These are phyloP conservation scores for Pythium grandisporangium DNA, from an alignment of 352 stramenopile genomes.

Conservation along the genomic window DNA sequence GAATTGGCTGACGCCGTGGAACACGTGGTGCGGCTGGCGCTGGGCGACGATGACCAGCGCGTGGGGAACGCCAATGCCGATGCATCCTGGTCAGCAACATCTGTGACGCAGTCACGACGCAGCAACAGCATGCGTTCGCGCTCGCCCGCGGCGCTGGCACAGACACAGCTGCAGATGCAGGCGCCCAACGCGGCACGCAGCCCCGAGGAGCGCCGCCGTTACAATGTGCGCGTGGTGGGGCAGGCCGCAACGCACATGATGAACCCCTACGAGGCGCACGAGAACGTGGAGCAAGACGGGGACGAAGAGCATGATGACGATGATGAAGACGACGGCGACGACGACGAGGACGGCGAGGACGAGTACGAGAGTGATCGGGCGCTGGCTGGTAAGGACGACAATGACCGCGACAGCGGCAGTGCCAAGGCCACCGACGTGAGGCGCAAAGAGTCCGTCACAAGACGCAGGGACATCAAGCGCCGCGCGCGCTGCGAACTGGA, in stretches of 20 bases:
- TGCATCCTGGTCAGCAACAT: no score
- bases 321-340: slow-evolving; percentile 16
- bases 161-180: slow-evolving; percentile 21
- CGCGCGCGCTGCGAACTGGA: slow-evolving; percentile 46
- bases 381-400: neutral
- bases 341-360: slow-evolving; percentile 14
- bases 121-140: slow-evolving; percentile 74
- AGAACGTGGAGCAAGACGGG: neutral
- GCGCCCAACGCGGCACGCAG: slow-evolving; percentile 27
- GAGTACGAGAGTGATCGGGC: slow-evolving; percentile 7
- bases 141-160: slow-evolving; percentile 29
- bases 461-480: slow-evolving; percentile 59
- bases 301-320: slow-evolving; percentile 14
- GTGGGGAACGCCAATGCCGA: slow-evolving; percentile 31
- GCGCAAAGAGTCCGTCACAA: slow-evolving; percentile 19
- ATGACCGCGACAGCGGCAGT: neutral
- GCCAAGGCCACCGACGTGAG: slow-evolving; percentile 5
- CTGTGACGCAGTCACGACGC: no score
- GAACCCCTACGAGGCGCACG: slow-evolving; percentile 39
- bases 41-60: slow-evolving; percentile 72
- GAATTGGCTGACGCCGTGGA: slow-evolving; percentile 65
- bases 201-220: slow-evolving; percentile 51
- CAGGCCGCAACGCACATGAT: slow-evolving; percentile 32
- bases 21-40: slow-evolving; percentile 59
- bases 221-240: slow-evolving; percentile 68